phyloP scores from a whole-genome alignment of 768 basidiomycete species.

The Mycena pura region DNA sequence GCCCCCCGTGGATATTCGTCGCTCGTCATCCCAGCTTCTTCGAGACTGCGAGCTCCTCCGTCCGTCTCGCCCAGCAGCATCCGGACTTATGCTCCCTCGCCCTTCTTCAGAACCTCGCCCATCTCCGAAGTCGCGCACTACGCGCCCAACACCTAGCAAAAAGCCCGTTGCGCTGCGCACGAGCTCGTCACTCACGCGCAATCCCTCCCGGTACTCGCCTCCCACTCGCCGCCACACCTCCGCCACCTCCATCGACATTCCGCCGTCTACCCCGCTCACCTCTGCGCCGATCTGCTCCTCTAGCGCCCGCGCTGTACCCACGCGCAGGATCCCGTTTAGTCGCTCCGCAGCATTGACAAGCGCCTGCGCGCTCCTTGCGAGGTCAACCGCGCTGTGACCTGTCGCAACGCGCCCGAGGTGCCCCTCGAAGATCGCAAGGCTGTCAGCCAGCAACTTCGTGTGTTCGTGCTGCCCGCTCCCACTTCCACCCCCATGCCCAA shows the following conservation, averaged over 20 bases:
- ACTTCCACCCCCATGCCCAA: constrained; percentile 13
- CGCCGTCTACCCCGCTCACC: constrained; percentile 51
- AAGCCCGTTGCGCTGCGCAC: constrained; percentile 79
- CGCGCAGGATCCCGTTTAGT: constrained; percentile 66
- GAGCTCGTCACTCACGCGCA: constrained; percentile 79
- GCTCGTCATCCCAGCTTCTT: constrained; percentile 56
- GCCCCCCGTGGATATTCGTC: constrained; percentile 43
- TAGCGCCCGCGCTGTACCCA: constrained; percentile 62
- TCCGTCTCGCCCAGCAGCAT: constrained; percentile 50
- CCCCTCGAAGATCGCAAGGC: constrained; percentile 71
- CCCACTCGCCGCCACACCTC: constrained; percentile 76
- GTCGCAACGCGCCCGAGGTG: constrained; percentile 61
- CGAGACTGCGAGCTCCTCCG: constrained; percentile 63
- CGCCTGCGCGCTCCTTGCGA: constrained; percentile 65
- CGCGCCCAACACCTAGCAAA: constrained; percentile 74
- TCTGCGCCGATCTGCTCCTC: constrained; percentile 81
- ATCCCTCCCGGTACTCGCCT: constrained; percentile 72
- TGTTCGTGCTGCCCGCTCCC: constrained; percentile 56
- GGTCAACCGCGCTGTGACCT: constrained; percentile 48
- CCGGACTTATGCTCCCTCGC: constrained; percentile 59
- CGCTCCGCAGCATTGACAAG: constrained; percentile 72
- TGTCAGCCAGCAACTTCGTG: constrained; percentile 71
- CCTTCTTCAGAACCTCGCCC: constrained; percentile 37
- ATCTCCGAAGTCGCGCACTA: constrained; percentile 61
- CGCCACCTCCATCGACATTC: constrained; percentile 44